phyloP scores from a whole-genome alignment of 352 stramenopile genomes.

The Phytophthora podocarpi region DNA sequence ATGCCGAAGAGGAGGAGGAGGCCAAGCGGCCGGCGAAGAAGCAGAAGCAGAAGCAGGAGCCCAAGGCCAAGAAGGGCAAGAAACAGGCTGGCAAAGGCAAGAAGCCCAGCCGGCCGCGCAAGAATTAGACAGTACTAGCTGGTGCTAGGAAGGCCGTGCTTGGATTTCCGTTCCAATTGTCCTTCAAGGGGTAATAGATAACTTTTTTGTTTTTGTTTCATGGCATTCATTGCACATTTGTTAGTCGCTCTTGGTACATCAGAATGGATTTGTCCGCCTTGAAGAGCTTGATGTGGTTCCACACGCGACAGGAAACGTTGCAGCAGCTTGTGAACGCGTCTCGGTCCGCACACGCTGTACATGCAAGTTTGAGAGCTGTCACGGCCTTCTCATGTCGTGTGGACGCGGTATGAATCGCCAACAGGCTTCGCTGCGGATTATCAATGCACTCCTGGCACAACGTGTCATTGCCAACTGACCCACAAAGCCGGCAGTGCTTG shows the following conservation, averaged over 20 bases:
- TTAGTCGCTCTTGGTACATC: conserved; percentile 30
- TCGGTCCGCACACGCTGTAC: conserved; percentile 57
- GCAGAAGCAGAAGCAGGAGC: conserved; percentile 47
- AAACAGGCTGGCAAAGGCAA: conserved; percentile 42
- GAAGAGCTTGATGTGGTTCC: conserved; percentile 65
- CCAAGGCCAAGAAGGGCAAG: conserved; percentile 35
- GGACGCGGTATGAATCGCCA: conserved; percentile 56
- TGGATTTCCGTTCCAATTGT: conserved; percentile 20
- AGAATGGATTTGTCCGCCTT: conserved; percentile 43
- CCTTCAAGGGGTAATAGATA: conserved; percentile 35
- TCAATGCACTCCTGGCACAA: conserved; percentile 59
- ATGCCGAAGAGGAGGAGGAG: conserved; percentile 54
- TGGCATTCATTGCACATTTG: not conserved
- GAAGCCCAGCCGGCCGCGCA: conserved; percentile 42
- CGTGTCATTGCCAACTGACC: conserved; percentile 53
- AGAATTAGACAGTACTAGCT: conserved; percentile 48
- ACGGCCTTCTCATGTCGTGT: conserved; percentile 48
- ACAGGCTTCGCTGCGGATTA: conserved; percentile 69
- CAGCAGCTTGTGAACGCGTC: conserved; percentile 47
- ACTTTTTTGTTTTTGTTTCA: conserved; percentile 18
- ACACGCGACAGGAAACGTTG: conserved; percentile 68
- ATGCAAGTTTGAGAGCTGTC: conserved; percentile 44
- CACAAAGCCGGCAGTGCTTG: conserved; percentile 80
- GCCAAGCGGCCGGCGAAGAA: conserved; percentile 49
- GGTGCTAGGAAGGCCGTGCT: conserved; percentile 14